These are phyloP conservation scores for Ramularia endophylla DNA, from an alignment of 2,329 filamentous ascomycete species.

Conservation along the genomic window DNA sequence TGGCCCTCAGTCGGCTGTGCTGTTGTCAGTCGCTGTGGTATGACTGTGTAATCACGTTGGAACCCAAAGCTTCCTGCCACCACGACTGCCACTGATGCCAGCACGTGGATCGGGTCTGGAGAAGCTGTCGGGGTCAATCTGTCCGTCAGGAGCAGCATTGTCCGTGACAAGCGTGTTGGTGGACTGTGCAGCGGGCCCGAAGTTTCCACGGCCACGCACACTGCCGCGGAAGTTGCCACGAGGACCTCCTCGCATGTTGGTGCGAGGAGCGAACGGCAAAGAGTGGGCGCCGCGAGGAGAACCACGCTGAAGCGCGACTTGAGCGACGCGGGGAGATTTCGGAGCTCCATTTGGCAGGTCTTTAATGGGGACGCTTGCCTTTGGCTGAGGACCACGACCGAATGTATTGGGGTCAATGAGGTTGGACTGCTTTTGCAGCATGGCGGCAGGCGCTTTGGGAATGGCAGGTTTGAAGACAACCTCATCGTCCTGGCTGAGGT, in stretches of 20 bases:
- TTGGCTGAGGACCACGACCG: slow-evolving; percentile 31
- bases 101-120: slow-evolving; percentile 26
- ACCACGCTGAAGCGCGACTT: slow-evolving; percentile 8
- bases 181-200: slow-evolving; percentile 19
- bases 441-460: slow-evolving; percentile 28
- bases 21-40: too few species aligned
- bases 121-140: slow-evolving; percentile 36
- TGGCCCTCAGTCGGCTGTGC: too few species aligned
- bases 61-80: slow-evolving; percentile 31
- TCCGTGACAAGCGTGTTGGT: slow-evolving; percentile 2
- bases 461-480: slow-evolving; percentile 24
- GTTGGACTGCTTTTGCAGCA: slow-evolving; percentile 24
- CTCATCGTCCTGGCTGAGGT: slow-evolving; percentile 16
- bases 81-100: slow-evolving; percentile 21
- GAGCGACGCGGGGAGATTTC: slow-evolving; percentile 13
- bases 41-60: slow-evolving; percentile 22
- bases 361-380: slow-evolving; percentile 3
- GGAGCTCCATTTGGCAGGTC: slow-evolving; percentile 9
- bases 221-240: slow-evolving; percentile 24
- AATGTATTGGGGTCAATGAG: slow-evolving; percentile 46
- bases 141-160: slow-evolving; percentile 13
- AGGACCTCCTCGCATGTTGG: slow-evolving; percentile 16
- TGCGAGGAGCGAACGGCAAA: slow-evolving; percentile 17
- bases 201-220: slow-evolving; percentile 17
- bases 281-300: slow-evolving; percentile 15